Percentiles rank a stretch among this genome's conserved stretches.
Conservation (phyloP, 2,329 filamentous ascomycete genomes). For the Drechslerella dactyloides region DNA sequence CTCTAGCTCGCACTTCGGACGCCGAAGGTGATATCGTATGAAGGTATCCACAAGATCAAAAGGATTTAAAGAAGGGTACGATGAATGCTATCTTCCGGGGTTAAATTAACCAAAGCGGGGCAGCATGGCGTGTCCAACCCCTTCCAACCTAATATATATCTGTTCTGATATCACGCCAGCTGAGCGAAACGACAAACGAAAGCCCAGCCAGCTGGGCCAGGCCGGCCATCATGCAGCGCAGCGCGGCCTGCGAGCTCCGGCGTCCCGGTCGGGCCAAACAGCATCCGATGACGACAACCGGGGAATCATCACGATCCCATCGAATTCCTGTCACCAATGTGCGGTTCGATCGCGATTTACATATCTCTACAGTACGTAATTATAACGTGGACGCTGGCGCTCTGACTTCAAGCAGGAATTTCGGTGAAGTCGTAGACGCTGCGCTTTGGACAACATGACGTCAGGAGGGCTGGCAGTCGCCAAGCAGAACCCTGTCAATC, state of each 20-base stretch:
- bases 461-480: neutral
- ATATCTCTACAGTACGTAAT: neutral
- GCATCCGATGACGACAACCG: slow-evolving; percentile 41
- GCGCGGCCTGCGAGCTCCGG: slow-evolving; percentile 8
- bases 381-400: neutral
- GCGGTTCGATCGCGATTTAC: slow-evolving; percentile 9
- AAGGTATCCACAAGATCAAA: too few species aligned
- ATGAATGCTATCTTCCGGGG: too few species aligned
- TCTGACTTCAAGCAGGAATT: neutral
- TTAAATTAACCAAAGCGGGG: slow-evolving; percentile 36
- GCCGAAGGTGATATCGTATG: slow-evolving; percentile 12
- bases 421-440: neutral
- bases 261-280: slow-evolving; percentile 16
- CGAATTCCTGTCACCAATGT: slow-evolving; percentile 6
- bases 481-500: neutral
- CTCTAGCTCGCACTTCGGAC: slow-evolving; percentile 32
- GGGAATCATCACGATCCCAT: slow-evolving; percentile 14
- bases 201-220: slow-evolving; percentile 6
- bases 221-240: too few species aligned
- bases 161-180: slow-evolving; percentile 44
- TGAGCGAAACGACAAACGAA: slow-evolving; percentile 10
- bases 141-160: neutral
- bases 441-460: neutral
- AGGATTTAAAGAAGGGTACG: too few species aligned
- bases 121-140: slow-evolving; percentile 17